These are phyloP conservation scores for Spiromastix sp. DNA, from an alignment of 2,329 filamentous ascomycete species.

Conservation along the genomic window DNA sequence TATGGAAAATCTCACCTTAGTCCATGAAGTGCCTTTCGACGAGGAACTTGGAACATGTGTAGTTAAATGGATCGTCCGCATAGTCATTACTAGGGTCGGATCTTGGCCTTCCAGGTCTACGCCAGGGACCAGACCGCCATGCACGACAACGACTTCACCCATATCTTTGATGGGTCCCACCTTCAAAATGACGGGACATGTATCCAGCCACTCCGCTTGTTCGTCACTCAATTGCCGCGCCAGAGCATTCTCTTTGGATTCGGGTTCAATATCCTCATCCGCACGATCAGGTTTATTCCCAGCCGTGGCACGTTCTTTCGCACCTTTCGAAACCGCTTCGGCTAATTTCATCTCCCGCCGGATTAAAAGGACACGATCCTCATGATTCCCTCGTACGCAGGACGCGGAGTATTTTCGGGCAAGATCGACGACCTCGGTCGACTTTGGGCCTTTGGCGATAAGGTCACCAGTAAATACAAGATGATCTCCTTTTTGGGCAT, in stretches of 20 bases:
- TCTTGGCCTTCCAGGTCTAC: slow-evolving; percentile 61
- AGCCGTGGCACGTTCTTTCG: not conserved
- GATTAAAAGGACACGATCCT: slow-evolving; percentile 70
- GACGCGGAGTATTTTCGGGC: slow-evolving; percentile 65
- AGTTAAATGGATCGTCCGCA: slow-evolving; percentile 64
- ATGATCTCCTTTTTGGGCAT: slow-evolving; percentile 52
- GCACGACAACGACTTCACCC: slow-evolving; percentile 63
- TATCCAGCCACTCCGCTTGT: slow-evolving; percentile 59
- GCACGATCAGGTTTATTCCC: slow-evolving; percentile 9
- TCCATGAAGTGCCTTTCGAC: slow-evolving; percentile 54
- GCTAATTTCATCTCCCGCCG: slow-evolving; percentile 35
- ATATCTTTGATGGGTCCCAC: slow-evolving; percentile 52
- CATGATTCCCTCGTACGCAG: slow-evolving; percentile 84
- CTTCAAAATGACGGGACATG: slow-evolving; percentile 67
- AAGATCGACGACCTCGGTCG: slow-evolving; percentile 62
- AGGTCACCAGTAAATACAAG: slow-evolving; percentile 69
- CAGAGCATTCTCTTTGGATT: slow-evolving; percentile 39
- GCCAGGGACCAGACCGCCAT: slow-evolving; percentile 74
- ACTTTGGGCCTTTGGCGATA: slow-evolving; percentile 80
- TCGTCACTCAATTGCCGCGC: slow-evolving; percentile 46
- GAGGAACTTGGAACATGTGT: slow-evolving; percentile 48
- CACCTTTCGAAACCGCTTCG: slow-evolving; percentile 4
- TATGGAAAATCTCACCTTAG: slow-evolving; percentile 34
- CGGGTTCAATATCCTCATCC: slow-evolving; percentile 22
- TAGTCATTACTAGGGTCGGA: slow-evolving; percentile 79